Evolutionary conservation across 352 stramenopile species (phyloP).

Genomic region (Globisporangium middletonii): DNA sequence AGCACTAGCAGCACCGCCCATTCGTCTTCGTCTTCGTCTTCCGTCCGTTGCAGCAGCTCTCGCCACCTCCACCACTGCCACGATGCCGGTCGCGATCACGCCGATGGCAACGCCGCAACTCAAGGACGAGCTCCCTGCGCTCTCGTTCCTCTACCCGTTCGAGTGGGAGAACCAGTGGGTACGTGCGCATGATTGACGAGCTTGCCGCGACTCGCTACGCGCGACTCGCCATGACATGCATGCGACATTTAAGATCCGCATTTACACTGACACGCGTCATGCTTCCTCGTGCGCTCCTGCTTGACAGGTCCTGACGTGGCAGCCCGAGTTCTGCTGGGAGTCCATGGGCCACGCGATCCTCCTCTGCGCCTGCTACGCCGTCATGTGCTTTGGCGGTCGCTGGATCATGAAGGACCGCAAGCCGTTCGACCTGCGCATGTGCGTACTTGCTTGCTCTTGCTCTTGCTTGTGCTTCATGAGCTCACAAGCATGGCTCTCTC

Average conservation of each 20-base stretch:
- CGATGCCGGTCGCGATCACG: not conserved
- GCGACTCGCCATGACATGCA: not conserved
- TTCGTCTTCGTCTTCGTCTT: too few species aligned
- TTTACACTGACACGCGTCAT: not conserved
- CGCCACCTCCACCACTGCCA: not conserved
- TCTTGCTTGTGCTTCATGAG: not conserved
- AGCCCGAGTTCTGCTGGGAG: constrained; percentile 60
- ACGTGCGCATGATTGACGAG: not conserved
- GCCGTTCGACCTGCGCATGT: constrained; percentile 78
- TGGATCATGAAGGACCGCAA: constrained; percentile 76
- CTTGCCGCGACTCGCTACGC: not conserved
- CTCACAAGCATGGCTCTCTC: too few species aligned
- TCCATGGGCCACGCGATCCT: constrained; percentile 52
- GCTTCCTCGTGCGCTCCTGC: not conserved
- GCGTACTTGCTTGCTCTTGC: constrained; percentile 1
- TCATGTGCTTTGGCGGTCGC: constrained; percentile 72
- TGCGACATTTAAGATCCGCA: not conserved
- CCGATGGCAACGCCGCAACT: constrained; percentile 18
- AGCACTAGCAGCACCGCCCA: too few species aligned
- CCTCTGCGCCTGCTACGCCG: constrained; percentile 61
- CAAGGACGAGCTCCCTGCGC: constrained; percentile 43
- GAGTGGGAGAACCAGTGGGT: constrained; percentile 76
- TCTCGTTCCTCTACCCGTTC: constrained; percentile 57
- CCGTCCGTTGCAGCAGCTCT: not conserved
- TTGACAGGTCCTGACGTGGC: constrained; percentile 51